Base-by-base conservation (phyloP, 192 early-diverging fungal genomes). In the Coemansia sp. region DNA sequence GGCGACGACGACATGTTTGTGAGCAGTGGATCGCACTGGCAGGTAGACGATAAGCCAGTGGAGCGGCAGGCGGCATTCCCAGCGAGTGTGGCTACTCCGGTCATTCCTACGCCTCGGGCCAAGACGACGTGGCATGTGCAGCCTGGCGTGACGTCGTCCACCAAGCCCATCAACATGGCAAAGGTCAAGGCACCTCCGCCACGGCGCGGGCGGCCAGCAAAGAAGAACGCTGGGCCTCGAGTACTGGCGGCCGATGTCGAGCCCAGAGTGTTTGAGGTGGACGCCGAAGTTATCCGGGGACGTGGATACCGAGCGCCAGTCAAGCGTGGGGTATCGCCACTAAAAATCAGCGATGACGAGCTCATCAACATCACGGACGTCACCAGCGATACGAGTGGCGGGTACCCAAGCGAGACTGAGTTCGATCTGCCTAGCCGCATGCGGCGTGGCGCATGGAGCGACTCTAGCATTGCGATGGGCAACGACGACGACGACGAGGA, bases 351-450 rank as follows among this genome's bases (percentile, higher is more conserved):
- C 33, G 62, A 64, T 4, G 70, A 77, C 32, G 80, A 82, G 72
- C 74, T 82, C 61, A 72, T 82, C 57, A 82, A 82, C 59, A 82
- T 82, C 66, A 82, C 80, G 4, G 80, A 82, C 38, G 68, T 77
- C 14, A 82, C 80, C 16, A 82, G 80, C 44, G 80, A 82, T 63
- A 42, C 67, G 11, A 69, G 65, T 43, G 69, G 17, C 6, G 80
- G 67, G 17, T 50, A 40, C 30, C 61, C 67, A 8, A 82, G 80
- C 64, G 80, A 82, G 33, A 77, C 80, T 2, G 80, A 82, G 64
- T 76, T 76, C 66, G 80, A 82, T 39, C 62, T 68, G 30, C 68
- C 63, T 3, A 68, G 53, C 67, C 46, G 30, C 28, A 42, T 17
- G 43, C 52, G 30, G 16, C 42, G 33, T 28, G 19, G 52, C 37